Evolutionary conservation across 495 filamentous ascomycete species (phyloP).

Genomic region (Penicillium riverlandense): DNA sequence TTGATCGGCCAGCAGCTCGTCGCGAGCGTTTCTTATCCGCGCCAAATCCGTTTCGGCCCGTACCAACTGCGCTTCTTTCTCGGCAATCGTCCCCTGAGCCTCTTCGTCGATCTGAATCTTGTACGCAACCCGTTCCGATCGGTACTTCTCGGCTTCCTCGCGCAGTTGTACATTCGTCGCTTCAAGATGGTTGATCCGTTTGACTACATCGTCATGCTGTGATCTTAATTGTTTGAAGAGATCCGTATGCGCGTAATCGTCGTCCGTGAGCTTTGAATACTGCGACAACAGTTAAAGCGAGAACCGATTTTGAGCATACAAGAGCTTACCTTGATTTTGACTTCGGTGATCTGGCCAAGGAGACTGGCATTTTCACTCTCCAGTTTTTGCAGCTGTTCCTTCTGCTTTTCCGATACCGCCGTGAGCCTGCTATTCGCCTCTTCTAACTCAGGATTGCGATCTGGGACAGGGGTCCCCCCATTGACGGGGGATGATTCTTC

Average conservation of each 20-base stretch:
- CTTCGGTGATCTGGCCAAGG: slow-evolving; percentile 67
- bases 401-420: slow-evolving; percentile 70
- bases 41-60: slow-evolving; percentile 78
- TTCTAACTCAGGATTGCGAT: slow-evolving; percentile 52
- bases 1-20: slow-evolving; percentile 76
- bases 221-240: slow-evolving; percentile 85
- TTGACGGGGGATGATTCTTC: slow-evolving; percentile 46
- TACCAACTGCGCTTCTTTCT: slow-evolving; percentile 73
- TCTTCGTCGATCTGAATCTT: slow-evolving; percentile 74
- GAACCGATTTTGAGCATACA: background rate
- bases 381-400: slow-evolving; percentile 74
- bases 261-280: slow-evolving; percentile 70
- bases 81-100: slow-evolving; percentile 56
- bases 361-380: slow-evolving; percentile 74
- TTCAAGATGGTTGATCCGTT: slow-evolving; percentile 84
- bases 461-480: slow-evolving; percentile 45
- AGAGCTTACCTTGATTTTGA: slow-evolving; percentile 47
- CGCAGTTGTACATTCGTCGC: slow-evolving; percentile 78
- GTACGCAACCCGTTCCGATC: slow-evolving; percentile 77
- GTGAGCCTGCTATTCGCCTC: slow-evolving; percentile 65
- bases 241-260: slow-evolving; percentile 88
- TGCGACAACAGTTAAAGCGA: slow-evolving; percentile 9
- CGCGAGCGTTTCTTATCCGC: slow-evolving; percentile 71
- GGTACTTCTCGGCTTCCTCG: slow-evolving; percentile 76
- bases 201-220: slow-evolving; percentile 87